phyloP scores from a whole-genome alignment of 257 asterid species.

The Nemophila menziesii region DNA sequence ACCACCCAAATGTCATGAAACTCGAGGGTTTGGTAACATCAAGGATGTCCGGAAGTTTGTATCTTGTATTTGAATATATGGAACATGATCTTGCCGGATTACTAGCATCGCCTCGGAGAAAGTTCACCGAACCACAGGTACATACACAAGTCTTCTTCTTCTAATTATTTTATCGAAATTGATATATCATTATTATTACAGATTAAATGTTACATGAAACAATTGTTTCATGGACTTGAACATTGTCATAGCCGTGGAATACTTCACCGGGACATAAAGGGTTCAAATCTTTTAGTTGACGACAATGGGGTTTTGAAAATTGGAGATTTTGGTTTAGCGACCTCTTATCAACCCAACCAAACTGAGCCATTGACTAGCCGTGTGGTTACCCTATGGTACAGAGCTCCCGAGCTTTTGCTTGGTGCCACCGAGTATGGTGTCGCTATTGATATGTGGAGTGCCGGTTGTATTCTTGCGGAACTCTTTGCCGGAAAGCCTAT shows the following conservation, averaged over 20 bases:
- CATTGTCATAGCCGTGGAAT: slow-evolving; percentile 79
- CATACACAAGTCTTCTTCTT: neutral
- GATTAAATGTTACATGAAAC: slow-evolving; percentile 82
- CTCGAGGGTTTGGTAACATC: slow-evolving; percentile 81
- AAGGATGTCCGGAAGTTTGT: slow-evolving; percentile 59
- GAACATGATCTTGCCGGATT: slow-evolving; percentile 99
- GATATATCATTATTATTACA: slow-evolving; percentile 19
- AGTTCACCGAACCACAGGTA: slow-evolving; percentile 86
- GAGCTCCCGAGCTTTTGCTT: slow-evolving; percentile 87
- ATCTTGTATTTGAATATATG: slow-evolving; percentile 93
- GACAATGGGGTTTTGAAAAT: slow-evolving; percentile 58
- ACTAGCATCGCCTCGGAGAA: slow-evolving; percentile 39
- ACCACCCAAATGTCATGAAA: slow-evolving; percentile 89
- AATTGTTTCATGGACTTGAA: slow-evolving; percentile 58
- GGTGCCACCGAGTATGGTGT: slow-evolving; percentile 77
- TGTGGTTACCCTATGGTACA: slow-evolving; percentile 90
- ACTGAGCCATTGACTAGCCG: slow-evolving; percentile 73
- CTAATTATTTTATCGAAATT: neutral
- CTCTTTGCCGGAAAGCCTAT: slow-evolving; percentile 69
- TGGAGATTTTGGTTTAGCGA: slow-evolving; percentile 84
- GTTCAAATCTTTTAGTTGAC: slow-evolving; percentile 73
- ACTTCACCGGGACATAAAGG: slow-evolving; percentile 90
- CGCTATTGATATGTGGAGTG: slow-evolving; percentile 89
- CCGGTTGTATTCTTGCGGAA: slow-evolving; percentile 89
- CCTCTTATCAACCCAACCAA: slow-evolving; percentile 36